Evolutionary conservation across 176 grass and related monocot genomes (phyloP).

Genomic region (Themeda triandra): DNA sequence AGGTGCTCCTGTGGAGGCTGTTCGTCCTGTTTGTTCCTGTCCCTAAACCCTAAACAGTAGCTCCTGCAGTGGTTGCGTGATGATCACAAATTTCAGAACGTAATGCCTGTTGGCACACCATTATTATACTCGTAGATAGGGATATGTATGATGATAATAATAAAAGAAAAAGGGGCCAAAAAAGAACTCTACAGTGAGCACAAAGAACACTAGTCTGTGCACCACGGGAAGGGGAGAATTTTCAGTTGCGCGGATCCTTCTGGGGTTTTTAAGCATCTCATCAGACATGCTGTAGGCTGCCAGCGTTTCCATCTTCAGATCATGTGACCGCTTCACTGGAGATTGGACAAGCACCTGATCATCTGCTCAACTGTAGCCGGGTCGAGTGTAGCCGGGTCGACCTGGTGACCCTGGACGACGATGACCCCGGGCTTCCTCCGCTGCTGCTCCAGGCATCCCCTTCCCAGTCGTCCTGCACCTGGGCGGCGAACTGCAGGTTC

Average conservation of each 20-base stretch:
- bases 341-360: background rate
- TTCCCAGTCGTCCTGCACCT: constrained; percentile 80
- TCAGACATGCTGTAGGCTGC: background rate
- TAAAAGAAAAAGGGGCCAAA: background rate
- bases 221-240: background rate
- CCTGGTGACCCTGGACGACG: constrained; percentile 36
- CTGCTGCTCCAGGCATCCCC: constrained; percentile 59
- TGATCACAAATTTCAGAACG: background rate
- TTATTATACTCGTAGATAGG: constrained; percentile 20
- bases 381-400: background rate
- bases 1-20: background rate
- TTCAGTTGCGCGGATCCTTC: background rate
- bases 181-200: background rate
- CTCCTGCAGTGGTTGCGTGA: background rate
- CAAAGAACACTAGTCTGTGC: background rate
- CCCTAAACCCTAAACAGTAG: background rate
- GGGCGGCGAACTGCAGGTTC: constrained; percentile 95
- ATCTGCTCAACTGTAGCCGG: constrained; percentile 45
- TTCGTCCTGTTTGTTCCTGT: background rate
- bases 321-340: background rate
- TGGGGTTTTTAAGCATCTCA: background rate
- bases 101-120: too few relatives aligned
- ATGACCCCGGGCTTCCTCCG: constrained; percentile 51
- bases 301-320: background rate
- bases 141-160: background rate